Conservation (phyloP, 257 asterid genomes). For the Mitragyna speciosa region DNA sequence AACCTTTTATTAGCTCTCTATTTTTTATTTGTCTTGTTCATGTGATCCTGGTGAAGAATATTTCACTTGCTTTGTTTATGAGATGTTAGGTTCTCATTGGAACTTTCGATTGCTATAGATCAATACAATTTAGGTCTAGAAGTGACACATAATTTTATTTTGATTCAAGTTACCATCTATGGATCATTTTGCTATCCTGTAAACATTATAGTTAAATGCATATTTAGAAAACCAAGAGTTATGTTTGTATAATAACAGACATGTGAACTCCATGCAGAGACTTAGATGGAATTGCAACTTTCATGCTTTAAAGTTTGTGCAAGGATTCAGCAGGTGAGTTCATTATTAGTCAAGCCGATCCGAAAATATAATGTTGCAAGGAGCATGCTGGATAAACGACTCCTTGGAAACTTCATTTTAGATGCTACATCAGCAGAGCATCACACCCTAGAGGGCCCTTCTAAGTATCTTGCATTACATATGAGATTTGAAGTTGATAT, state of each 20-base stretch:
- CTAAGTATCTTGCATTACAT: constrained; percentile 82
- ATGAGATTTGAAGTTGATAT: constrained; percentile 92
- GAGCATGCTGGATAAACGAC: constrained; percentile 59
- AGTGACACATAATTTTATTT: background rate
- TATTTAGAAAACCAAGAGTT: background rate
- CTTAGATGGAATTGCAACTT: constrained; percentile 96
- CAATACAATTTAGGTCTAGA: no score
- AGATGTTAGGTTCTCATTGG: background rate
- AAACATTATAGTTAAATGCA: background rate
- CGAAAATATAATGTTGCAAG: constrained; percentile 42
- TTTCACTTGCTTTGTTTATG: background rate
- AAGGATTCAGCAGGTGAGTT: constrained; percentile 59
- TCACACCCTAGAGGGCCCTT: constrained; percentile 24
- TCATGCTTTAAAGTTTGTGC: constrained; percentile 79
- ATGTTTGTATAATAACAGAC: constrained; percentile 1
- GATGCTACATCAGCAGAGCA: constrained; percentile 25
- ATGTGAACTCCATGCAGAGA: constrained; percentile 49
- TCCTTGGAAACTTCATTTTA: constrained; percentile 67
- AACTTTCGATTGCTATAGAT: background rate
- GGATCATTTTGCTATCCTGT: background rate
- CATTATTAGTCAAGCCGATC: constrained; percentile 63
- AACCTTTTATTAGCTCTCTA: background rate
- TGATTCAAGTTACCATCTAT: background rate
- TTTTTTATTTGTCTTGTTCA: background rate
- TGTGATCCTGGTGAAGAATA: background rate